Evolutionary conservation across 2,329 filamentous ascomycete species (phyloP).

Genomic region (Hypoxylon sp.): DNA sequence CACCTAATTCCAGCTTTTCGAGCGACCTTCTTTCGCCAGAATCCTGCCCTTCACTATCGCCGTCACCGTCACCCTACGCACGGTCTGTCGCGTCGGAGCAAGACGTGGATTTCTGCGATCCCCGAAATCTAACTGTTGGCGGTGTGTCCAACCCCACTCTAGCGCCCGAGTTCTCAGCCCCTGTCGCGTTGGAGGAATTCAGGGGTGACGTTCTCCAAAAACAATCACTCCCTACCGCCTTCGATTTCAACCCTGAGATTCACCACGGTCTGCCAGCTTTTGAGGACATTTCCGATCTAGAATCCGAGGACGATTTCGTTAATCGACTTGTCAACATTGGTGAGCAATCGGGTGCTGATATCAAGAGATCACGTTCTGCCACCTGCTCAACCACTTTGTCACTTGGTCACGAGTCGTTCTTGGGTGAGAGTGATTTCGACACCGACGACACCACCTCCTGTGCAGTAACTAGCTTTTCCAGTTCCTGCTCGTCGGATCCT

Average conservation of each 20-base stretch:
- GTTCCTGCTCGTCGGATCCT: slow-evolving; percentile 68
- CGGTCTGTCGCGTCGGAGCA: slow-evolving; percentile 76
- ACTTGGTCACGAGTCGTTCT: slow-evolving; percentile 82
- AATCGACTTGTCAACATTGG: slow-evolving; percentile 79
- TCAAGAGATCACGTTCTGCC: slow-evolving; percentile 78
- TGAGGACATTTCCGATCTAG: slow-evolving; percentile 89
- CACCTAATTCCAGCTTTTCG: slow-evolving; percentile 72
- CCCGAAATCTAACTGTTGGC: slow-evolving; percentile 85
- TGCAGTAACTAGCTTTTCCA: slow-evolving; percentile 73
- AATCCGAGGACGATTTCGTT: slow-evolving; percentile 90
- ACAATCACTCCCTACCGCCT: slow-evolving; percentile 61
- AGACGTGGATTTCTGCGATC: slow-evolving; percentile 90
- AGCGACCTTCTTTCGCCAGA: slow-evolving; percentile 82
- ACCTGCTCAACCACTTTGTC: slow-evolving; percentile 78
- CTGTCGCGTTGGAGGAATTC: slow-evolving; percentile 75
- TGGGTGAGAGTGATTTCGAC: slow-evolving; percentile 79
- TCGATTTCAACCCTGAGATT: slow-evolving; percentile 67
- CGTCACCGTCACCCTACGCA: slow-evolving; percentile 86
- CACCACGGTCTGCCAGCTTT: slow-evolving; percentile 78
- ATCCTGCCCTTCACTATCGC: slow-evolving; percentile 87
- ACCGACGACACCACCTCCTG: slow-evolving; percentile 78
- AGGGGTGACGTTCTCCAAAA: slow-evolving; percentile 66
- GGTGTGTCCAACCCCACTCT: slow-evolving; percentile 66
- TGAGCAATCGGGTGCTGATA: slow-evolving; percentile 67
- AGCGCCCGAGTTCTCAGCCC: slow-evolving; percentile 74